Evolutionary conservation across 1,284 basidiomycete genomes (phyloP).

Genomic region (Leccinum fallax): DNA sequence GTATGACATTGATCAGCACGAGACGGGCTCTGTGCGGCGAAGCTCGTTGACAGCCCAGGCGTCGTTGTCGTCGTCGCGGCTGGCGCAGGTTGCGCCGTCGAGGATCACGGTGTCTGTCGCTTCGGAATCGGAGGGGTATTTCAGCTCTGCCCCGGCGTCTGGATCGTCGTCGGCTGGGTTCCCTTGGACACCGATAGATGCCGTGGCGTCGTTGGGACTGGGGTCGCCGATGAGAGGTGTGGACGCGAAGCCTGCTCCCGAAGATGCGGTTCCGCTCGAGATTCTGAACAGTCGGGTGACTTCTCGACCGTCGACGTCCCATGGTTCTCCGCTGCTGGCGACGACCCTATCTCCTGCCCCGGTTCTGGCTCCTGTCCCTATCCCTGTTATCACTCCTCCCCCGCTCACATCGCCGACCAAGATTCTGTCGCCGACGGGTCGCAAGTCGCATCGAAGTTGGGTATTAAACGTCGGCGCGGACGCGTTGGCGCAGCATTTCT

Average conservation of each 20-base stretch:
- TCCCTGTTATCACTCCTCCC: conserved; percentile 6
- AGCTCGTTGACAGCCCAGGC: neutral
- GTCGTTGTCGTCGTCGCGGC: neutral
- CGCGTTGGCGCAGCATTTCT: no score
- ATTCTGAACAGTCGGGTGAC: conserved; percentile 51
- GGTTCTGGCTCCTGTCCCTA: neutral
- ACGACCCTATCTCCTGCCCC: neutral
- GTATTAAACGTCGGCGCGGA: no score
- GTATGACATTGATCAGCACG: conserved; percentile 42
- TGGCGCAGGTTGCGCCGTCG: conserved; percentile 17
- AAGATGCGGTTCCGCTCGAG: conserved; percentile 64
- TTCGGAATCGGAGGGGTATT: conserved; percentile 28
- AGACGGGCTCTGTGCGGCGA: conserved; percentile 28
- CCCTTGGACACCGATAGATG: conserved; percentile 20
- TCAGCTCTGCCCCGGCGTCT: conserved; percentile 22
- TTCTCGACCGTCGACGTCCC: no score
- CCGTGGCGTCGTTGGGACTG: conserved; percentile 5
- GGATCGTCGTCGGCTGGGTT: conserved; percentile 23
- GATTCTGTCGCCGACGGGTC: conserved; percentile 29
- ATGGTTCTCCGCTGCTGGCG: no score
- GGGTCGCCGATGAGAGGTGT: conserved; percentile 37
- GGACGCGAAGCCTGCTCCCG: conserved; percentile 53
- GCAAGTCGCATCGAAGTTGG: conserved; percentile 41
- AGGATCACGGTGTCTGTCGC: conserved; percentile 25
- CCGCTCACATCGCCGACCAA: conserved; percentile 35